phyloP scores from a whole-genome alignment of 208 protist species.

The Crithidia brevicula region DNA sequence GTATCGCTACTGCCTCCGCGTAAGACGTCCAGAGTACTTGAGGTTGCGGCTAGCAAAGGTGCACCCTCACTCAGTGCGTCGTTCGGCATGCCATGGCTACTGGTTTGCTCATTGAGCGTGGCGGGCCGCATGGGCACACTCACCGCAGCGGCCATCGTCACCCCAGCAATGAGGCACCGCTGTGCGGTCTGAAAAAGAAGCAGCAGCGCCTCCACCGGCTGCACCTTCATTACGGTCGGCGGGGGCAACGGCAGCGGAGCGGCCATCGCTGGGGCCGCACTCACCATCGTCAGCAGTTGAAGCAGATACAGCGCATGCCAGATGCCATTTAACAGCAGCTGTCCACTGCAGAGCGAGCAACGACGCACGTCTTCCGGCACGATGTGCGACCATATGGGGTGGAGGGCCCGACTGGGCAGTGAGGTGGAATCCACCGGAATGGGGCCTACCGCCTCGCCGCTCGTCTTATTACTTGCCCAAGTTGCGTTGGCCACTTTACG shows the following conservation, averaged over 20 bases:
- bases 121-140: background rate
- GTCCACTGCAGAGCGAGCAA: conserved; percentile 56
- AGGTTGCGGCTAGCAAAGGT: no score
- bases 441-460: no score
- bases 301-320: conserved; percentile 53
- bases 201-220: conserved; percentile 27
- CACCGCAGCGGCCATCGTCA: conserved; percentile 16
- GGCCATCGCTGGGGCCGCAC: conserved; percentile 32
- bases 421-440: conserved; percentile 20
- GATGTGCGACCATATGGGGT: conserved; percentile 26
- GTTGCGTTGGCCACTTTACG: no score
- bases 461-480: no score
- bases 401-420: conserved; percentile 19
- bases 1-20: conserved; percentile 7
- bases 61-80: no score
- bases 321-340: conserved; percentile 41
- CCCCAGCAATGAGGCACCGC: conserved; percentile 19
- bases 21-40: conserved; percentile 17
- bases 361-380: conserved; percentile 18
- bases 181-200: conserved; percentile 26
- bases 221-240: conserved; percentile 23
- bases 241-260: conserved; percentile 32
- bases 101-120: no score
- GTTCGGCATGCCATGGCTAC: no score
- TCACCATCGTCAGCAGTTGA: conserved; percentile 52